Percentiles rank a stretch among this genome's conserved stretches.
Conservation (phyloP, 768 basidiomycete species). For the Lentinula lateritia region DNA sequence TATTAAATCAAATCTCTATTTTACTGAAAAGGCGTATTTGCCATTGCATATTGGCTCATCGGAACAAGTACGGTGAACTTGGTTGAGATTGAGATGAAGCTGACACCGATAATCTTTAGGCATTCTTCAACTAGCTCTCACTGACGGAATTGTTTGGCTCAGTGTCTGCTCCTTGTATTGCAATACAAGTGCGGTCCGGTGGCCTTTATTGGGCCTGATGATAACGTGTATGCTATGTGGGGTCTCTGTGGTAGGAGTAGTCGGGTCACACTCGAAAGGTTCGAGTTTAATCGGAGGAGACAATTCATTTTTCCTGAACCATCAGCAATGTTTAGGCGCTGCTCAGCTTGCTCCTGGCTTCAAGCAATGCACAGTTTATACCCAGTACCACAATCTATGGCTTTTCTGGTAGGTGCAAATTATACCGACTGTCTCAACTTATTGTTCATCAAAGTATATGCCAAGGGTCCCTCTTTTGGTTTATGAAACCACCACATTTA, state of each 20-base stretch:
- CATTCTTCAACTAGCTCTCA: background rate
- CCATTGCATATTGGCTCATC: background rate
- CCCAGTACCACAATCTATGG: background rate
- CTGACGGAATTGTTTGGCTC: constrained; percentile 1
- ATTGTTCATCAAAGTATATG: too few species aligned
- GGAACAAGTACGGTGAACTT: background rate
- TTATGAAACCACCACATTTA: background rate
- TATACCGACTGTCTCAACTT: background rate
- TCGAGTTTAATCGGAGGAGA: background rate
- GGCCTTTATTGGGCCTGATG: background rate
- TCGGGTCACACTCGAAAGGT: background rate
- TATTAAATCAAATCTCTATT: background rate
- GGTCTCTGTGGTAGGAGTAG: background rate
- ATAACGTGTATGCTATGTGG: background rate
- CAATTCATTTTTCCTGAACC: background rate
- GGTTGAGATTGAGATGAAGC: background rate
- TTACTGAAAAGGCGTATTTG: background rate
- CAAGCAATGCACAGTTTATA: background rate
- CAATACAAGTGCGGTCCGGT: background rate
- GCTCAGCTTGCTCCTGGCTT: background rate
- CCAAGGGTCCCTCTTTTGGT: background rate
- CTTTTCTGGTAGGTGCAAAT: background rate
- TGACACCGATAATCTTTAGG: background rate
- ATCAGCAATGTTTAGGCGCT: background rate
- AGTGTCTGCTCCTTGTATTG: background rate